Evolutionary conservation across 208 protist species (phyloP).

Genomic region (Borovskyia barvae): DNA sequence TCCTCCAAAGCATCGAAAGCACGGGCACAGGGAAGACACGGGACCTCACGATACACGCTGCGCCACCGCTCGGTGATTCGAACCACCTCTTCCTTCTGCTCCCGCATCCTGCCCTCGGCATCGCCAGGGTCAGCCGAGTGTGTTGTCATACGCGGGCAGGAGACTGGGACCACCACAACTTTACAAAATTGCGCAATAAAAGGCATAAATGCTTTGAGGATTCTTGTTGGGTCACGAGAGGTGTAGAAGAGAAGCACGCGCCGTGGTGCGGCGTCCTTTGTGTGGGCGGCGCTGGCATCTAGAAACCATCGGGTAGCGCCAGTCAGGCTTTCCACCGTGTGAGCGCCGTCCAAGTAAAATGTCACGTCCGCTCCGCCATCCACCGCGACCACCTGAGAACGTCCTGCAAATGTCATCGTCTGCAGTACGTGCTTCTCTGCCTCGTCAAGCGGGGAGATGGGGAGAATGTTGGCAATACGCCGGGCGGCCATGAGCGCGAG

Average conservation of each 20-base stretch:
- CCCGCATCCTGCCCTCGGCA: conserved; percentile 27
- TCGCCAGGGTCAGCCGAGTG: conserved; percentile 28
- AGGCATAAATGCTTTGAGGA: conserved; percentile 80
- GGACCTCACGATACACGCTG: conserved; percentile 65
- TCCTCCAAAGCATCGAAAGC: conserved; percentile 63
- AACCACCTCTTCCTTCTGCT: conserved; percentile 33
- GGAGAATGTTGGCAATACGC: conserved; percentile 52
- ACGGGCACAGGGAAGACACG: conserved; percentile 48
- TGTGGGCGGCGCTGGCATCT: conserved; percentile 46
- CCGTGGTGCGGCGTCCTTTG: conserved; percentile 35
- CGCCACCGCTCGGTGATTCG: conserved; percentile 56
- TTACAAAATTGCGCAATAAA: conserved; percentile 61
- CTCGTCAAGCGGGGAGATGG: conserved; percentile 54
- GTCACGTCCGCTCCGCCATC: conserved; percentile 41
- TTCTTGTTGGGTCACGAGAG: conserved; percentile 53
- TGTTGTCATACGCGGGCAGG: conserved; percentile 42
- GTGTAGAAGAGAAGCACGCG: conserved; percentile 82
- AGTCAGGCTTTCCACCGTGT: conserved; percentile 80
- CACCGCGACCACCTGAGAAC: conserved; percentile 68
- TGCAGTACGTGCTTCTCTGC: conserved; percentile 57
- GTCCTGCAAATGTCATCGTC: conserved; percentile 66
- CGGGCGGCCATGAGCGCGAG: conserved; percentile 74
- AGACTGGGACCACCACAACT: conserved; percentile 53
- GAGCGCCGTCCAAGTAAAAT: conserved; percentile 87
- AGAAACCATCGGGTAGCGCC: conserved; percentile 76